Evolutionary conservation across 1,139 yeast species (phyloP).

Genomic region (Taiozyma sp.): DNA sequence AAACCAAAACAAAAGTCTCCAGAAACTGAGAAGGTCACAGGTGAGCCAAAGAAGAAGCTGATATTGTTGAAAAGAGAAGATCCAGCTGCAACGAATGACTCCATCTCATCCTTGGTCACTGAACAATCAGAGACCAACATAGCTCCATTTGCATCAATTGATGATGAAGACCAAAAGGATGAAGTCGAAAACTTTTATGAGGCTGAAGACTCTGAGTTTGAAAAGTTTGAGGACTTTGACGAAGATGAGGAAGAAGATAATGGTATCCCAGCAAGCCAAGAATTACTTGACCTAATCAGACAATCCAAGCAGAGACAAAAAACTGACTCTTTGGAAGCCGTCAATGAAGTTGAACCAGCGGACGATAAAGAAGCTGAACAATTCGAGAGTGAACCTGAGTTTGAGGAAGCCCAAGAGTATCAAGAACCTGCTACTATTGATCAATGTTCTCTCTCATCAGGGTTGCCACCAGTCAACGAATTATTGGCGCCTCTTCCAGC

Average conservation of each 20-base stretch:
- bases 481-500: background rate
- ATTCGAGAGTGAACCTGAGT: constrained; percentile 9
- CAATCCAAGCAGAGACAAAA: constrained; percentile 12
- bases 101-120: background rate
- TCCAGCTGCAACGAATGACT: background rate
- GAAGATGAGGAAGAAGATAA: constrained; percentile 2
- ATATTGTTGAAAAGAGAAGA: background rate
- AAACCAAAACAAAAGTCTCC: constrained; percentile 1
- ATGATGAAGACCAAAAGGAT: background rate
- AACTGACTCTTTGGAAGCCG: constrained; percentile 13
- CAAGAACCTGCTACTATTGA: constrained; percentile 2
- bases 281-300: constrained; percentile 17
- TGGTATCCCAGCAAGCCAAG: constrained; percentile 16
- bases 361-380: constrained; percentile 5
- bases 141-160: background rate
- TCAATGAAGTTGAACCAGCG: constrained; percentile 1
- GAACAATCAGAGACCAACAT: background rate
- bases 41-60: background rate
- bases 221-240: background rate
- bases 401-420: constrained; percentile 10
- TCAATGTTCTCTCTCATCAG: no score
- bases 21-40: background rate
- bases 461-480: background rate
- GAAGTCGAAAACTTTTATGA: background rate
- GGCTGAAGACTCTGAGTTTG: background rate